Conservation (phyloP, 257 asterid species). For the Fraxinus americana region DNA sequence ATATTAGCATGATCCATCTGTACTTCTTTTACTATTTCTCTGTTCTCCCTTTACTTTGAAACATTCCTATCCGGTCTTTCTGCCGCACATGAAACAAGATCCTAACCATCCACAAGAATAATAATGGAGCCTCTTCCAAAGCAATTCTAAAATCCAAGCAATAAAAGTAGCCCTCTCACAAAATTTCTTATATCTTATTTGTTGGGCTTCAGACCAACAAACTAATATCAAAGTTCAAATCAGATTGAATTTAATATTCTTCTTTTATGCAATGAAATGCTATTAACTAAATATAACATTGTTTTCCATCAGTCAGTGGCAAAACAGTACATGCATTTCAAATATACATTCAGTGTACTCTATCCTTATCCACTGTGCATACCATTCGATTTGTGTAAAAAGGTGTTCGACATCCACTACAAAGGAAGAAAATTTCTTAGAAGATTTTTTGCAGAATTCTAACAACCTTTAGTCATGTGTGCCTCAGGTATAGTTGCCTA, state of each 20-base stretch:
- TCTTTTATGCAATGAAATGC: slow-evolving; percentile 4
- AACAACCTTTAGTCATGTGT: not conserved
- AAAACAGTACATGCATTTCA: not conserved
- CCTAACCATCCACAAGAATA: not conserved
- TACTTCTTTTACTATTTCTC: not conserved
- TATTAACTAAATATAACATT: not conserved
- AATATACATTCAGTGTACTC: not conserved
- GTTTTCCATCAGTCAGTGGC: not conserved
- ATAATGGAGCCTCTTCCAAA: not conserved
- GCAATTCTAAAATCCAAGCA: not conserved
- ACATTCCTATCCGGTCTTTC: not conserved
- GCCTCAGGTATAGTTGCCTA: not conserved
- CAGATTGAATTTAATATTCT: not conserved
- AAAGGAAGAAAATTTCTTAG: not conserved
- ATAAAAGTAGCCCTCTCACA: not conserved
- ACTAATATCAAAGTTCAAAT: not conserved
- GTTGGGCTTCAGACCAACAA: not conserved
- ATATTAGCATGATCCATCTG: not conserved
- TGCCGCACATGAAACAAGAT: not conserved
- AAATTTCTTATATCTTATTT: not conserved
- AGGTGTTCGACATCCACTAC: not conserved
- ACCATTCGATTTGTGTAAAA: not conserved
- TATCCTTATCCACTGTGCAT: not conserved
- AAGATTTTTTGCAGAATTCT: not conserved
- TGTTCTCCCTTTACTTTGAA: not conserved